Conservation (phyloP, 768 basidiomycete species). For the Amanita phalloides region DNA sequence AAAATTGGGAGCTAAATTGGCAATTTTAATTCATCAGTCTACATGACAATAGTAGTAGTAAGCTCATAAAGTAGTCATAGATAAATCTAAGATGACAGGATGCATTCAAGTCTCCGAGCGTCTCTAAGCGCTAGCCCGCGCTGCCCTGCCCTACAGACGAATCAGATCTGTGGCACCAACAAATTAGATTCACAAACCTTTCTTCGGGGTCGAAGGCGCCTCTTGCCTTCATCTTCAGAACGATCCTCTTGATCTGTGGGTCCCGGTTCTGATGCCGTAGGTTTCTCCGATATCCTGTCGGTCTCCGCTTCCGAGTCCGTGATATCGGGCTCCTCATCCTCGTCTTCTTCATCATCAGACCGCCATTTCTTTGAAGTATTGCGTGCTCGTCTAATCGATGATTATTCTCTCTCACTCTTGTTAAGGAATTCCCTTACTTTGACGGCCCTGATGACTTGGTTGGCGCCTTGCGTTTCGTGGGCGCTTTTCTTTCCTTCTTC, state of each 20-base stretch:
- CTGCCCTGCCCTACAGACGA: conserved; percentile 6
- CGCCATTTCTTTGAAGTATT: conserved; percentile 20
- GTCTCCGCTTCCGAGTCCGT: conserved; percentile 31
- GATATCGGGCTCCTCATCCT: conserved; percentile 17
- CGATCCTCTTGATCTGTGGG: conserved; percentile 16
- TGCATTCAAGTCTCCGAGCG: background rate
- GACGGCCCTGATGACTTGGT: conserved; percentile 35
- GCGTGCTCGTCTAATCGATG: conserved; percentile 23
- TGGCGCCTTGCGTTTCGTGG: conserved; percentile 42
- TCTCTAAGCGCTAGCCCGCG: conserved; percentile 2
- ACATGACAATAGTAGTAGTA: background rate
- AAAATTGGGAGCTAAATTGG: no score
- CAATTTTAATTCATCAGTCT: background rate
- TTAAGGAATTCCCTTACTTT: conserved; percentile 26
- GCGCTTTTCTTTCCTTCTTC: conserved; percentile 38
- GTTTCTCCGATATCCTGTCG: conserved; percentile 8
- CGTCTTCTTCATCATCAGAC: conserved; percentile 20
- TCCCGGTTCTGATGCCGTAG: conserved; percentile 5
- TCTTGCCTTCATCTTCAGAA: conserved; percentile 18
- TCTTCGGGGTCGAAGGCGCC: conserved; percentile 9
- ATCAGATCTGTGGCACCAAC: background rate
- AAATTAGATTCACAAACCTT: conserved; percentile 5
- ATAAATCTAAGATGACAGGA: background rate
- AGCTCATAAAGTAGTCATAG: conserved; percentile 1
- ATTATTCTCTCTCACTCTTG: conserved; percentile 6